Base-by-base conservation (phyloP, 2,329 filamentous ascomycete species). In the Neofusicoccum laricinum region DNA sequence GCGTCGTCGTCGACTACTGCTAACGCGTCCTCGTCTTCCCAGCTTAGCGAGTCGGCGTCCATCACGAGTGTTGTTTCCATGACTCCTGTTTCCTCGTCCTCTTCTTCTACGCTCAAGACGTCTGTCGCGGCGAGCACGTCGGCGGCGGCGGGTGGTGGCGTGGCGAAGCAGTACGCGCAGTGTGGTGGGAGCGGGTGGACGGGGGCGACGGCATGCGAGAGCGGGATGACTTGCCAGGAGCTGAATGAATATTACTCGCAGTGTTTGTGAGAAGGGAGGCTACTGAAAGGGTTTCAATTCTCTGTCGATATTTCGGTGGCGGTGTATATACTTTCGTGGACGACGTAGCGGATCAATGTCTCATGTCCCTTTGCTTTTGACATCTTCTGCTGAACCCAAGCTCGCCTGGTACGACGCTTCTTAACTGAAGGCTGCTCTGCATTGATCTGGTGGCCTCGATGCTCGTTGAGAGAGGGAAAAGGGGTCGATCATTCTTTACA, bases 161-260 rank as follows among this genome's bases (percentile, higher is more conserved):
- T n/a, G 3, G 38, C 38, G 4, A 41, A 57, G 21, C 38, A 17
- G 10, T 43, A 34, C 14, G 53, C 66, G 2, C 68, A 71, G 61
- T 70, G 69, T 43, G 68, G 70, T 11, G 70, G 70, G 15, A 55
- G 62, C 19, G 66, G 67, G 43, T 71, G 63, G 58, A 65, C 64
- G 8, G 69, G 69, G n/a, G 59, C 61, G 30, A 72, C 65, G 14
- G 68, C 63, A 34, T 72, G 69, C 59, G 68, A 67, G 36, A 63
- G 65, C 32, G 65, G 68, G 49, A 68, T 65, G 55, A 68, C 67
- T 38, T 72, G 69, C 64, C 36, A 59, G 32, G 41, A 36, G n/a
- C 62, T 61, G 41, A 66, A 67, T 59, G 43, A 45, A 3, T 71
- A 69, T 64, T 71, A 71, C 66, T 68, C 67, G 7, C 69, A 71